phyloP scores from a whole-genome alignment of 2,329 filamentous ascomycete genomes.

The Clonostachys chloroleuca region DNA sequence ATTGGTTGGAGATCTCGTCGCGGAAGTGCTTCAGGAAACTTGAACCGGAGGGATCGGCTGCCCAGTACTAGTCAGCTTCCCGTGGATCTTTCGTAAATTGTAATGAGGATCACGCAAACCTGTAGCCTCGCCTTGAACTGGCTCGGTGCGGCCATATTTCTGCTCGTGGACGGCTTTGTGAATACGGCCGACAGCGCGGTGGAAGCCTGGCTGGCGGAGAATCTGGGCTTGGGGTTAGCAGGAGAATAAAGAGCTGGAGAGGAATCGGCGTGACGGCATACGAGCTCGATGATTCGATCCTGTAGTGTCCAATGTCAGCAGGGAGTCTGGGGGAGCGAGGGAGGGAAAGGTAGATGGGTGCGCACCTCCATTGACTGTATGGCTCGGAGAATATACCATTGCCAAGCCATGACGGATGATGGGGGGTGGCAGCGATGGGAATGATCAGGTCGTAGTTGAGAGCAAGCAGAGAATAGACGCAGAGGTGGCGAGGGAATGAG shows the following conservation, averaged over 20 bases:
- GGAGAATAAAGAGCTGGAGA: neutral
- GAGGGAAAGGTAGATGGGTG: constrained; percentile 2
- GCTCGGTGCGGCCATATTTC: constrained; percentile 43
- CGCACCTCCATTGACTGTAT: constrained; percentile 24
- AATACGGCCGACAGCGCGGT: constrained; percentile 46
- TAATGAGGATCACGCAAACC: constrained; percentile 18
- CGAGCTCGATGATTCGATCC: constrained; percentile 25
- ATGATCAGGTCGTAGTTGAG: neutral
- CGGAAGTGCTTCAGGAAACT: constrained; percentile 42
- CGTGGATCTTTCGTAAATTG: neutral
- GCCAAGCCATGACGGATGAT: constrained; percentile 19
- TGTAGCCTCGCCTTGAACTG: constrained; percentile 47
- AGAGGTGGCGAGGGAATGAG: neutral
- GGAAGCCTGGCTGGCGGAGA: constrained; percentile 45
- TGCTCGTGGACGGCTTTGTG: constrained; percentile 44
- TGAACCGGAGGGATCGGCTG: neutral
- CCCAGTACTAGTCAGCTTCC: neutral
- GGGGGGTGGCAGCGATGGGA: neutral
- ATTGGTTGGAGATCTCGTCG: constrained; percentile 46
- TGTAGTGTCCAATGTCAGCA: constrained; percentile 10
- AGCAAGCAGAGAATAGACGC: neutral
- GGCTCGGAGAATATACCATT: constrained; percentile 24
- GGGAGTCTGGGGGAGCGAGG: too few relatives aligned
- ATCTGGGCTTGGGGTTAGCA: constrained; percentile 25
- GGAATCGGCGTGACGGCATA: constrained; percentile 8